phyloP scores from a whole-genome alignment of 371 early-diverging fungal species.

The Coemansia sp. region DNA sequence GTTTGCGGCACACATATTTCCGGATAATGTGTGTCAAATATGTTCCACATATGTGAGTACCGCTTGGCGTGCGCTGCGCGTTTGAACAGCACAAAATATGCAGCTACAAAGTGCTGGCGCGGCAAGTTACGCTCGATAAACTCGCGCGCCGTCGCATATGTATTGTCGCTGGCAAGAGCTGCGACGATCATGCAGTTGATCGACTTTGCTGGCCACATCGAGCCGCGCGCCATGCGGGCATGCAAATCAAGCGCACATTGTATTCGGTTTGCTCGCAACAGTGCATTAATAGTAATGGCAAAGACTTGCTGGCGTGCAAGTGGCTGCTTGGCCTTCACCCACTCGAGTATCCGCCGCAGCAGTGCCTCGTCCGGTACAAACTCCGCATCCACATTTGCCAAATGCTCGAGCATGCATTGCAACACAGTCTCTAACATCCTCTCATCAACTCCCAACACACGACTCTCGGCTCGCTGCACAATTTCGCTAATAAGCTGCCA shows the following conservation, averaged over 20 bases:
- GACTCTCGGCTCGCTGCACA: neutral
- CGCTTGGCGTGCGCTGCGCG: slow-evolving; percentile 1
- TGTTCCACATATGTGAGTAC: slow-evolving; percentile 16
- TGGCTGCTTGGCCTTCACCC: slow-evolving; percentile 18
- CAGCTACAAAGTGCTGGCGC: slow-evolving; percentile 20
- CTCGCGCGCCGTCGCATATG: neutral
- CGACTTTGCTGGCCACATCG: slow-evolving; percentile 24
- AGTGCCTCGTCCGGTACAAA: slow-evolving; percentile 1
- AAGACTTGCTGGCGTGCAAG: slow-evolving; percentile 6
- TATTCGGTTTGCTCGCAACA: slow-evolving; percentile 7
- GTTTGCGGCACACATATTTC: neutral
- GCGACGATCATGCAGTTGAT: slow-evolving; percentile 38
- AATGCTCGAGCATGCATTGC: slow-evolving; percentile 7
- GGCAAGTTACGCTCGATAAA: slow-evolving; percentile 23
- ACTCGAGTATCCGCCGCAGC: slow-evolving; percentile 5
- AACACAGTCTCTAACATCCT: slow-evolving; percentile 33
- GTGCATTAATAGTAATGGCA: slow-evolving; percentile 14
- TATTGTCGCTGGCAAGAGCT: slow-evolving; percentile 7
- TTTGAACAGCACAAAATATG: slow-evolving; percentile 16
- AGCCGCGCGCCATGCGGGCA: slow-evolving; percentile 10
- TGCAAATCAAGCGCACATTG: slow-evolving; percentile 28
- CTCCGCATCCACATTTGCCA: neutral
- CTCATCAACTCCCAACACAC: neutral
- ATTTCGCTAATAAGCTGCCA: slow-evolving; percentile 31
- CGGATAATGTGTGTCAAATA: slow-evolving; percentile 24